These are phyloP conservation scores for Escallonia herrerae DNA, from an alignment of 129 eudicot species.

Conservation along the genomic window DNA sequence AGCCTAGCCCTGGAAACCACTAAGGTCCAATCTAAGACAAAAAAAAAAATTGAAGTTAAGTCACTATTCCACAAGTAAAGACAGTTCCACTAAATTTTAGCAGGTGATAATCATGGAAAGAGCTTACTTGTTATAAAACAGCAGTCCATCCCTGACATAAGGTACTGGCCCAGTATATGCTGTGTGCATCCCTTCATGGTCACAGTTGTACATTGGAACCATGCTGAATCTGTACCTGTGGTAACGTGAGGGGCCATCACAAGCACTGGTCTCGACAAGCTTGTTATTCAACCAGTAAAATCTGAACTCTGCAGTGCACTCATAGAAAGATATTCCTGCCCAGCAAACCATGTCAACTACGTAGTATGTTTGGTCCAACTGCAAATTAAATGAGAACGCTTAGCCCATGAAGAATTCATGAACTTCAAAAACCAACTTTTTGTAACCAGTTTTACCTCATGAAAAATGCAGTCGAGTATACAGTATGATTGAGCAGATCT, in stretches of 20 bases:
- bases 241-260: slow-evolving; percentile 63
- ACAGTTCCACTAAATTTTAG: neutral
- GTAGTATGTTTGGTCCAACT: slow-evolving; percentile 84
- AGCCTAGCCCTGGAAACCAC: too few species aligned
- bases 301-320: slow-evolving; percentile 92
- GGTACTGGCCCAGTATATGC: slow-evolving; percentile 80
- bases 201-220: slow-evolving; percentile 74
- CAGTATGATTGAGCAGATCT: slow-evolving; percentile 69
- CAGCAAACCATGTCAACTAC: slow-evolving; percentile 89
- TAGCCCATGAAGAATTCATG: neutral
- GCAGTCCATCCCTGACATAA: slow-evolving; percentile 77
- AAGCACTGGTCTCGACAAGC: slow-evolving; percentile 81
- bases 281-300: slow-evolving; percentile 94
- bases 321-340: slow-evolving; percentile 94
- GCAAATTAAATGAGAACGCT: slow-evolving; percentile 10
- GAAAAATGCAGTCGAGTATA: slow-evolving; percentile 93
- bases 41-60: too few species aligned
- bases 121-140: slow-evolving; percentile 88
- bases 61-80: neutral
- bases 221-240: slow-evolving; percentile 74
- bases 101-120: neutral
- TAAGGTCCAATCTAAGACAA: too few species aligned
- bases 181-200: slow-evolving; percentile 62
- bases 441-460: slow-evolving; percentile 41
- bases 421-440: neutral